Evolutionary conservation across 805 yeast genomes (phyloP), one percentile per base, ranked within the genome.

Genomic region (Sugiyamaella mastotermitis): DNA sequence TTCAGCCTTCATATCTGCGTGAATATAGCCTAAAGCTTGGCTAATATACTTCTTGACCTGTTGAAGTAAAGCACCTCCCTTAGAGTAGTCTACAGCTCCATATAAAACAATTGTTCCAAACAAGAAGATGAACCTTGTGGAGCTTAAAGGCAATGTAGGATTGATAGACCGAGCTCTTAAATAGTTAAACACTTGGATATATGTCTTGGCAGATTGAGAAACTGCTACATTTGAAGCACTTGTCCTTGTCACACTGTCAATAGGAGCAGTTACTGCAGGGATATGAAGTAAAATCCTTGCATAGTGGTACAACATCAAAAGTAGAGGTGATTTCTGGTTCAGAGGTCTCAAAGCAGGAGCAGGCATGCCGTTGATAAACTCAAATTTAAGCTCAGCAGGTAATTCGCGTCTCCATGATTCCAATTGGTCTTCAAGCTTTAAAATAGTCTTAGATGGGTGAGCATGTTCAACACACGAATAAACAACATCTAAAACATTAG

Each of bases 391-490:
- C 27, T 70, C 68, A 0, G 58, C 27, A 1, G 94, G 85, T 28
- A 87, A 62, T 28, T 80, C 83, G 15, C 78, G 63, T 49, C 84
- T 67, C 96, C 96, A 87, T 34, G 73, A 64, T 48, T 86, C 94
- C 33, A 87, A 64, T 50, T 78, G 71, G 48, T 80, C 76, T 53
- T 87, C 95, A 14, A 62, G 49, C 27, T 43, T 47, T 14, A 52
- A 44, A 17, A 61, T 35, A 9, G 43, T 37, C 41, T 47, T 49
- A 46, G 50, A 48, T 5, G 48, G 35, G 17, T 45, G 54, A 4
- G 28, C 31, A n/a, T 46, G 41, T 18, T 35, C 33, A 13, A 47
- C 33, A 24, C 42, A 30, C 2, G 49, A 31, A 43, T 60, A 62
- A 11, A 60, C 35, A 3, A 79, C 68, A 59, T 83, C 90, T 33